Conservation (phyloP, 345 rosid genomes). For the Stellera chamaejasme region DNA sequence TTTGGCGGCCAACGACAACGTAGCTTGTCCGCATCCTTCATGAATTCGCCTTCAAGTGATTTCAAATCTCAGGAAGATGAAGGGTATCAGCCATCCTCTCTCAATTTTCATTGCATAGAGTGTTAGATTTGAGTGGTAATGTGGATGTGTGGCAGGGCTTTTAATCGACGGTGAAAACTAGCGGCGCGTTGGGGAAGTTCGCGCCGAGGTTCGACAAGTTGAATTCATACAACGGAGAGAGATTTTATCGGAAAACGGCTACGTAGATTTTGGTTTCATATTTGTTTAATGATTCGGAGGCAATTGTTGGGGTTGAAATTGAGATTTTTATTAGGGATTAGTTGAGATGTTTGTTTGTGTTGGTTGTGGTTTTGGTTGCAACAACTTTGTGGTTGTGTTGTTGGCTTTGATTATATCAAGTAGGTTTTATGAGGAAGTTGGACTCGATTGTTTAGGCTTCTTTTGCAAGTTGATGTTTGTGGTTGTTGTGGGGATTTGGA, state of each 20-base stretch:
- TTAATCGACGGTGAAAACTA: conserved; percentile 7
- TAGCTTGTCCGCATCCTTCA: conserved; percentile 27
- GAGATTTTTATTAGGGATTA: too few relatives aligned
- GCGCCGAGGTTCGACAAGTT: conserved; percentile 54
- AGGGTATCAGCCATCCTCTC: conserved; percentile 10
- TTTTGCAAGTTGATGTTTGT: too few relatives aligned
- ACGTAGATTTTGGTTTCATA: neutral
- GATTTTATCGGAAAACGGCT: conserved; percentile 1
- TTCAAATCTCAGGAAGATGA: conserved; percentile 17
- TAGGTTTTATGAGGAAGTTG: too few relatives aligned
- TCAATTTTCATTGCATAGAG: neutral
- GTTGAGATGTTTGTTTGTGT: too few relatives aligned
- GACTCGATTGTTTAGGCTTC: too few relatives aligned
- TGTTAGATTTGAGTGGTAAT: too few relatives aligned
- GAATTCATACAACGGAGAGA: conserved; percentile 47
- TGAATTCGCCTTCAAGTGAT: neutral
- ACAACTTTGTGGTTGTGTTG: too few relatives aligned
- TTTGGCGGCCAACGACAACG: conserved; percentile 19
- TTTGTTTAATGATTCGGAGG: too few relatives aligned
- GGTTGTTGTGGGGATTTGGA: too few relatives aligned
- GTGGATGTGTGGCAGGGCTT: conserved; percentile 18
- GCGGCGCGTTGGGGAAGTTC: conserved; percentile 29
- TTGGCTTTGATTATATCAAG: too few relatives aligned
- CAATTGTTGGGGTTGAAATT: too few relatives aligned
- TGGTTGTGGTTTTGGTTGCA: too few relatives aligned